Evolutionary conservation across 441 rosid genomes (phyloP), one percentile per base, ranked within the genome.

Genomic region (Brassica hybrid): DNA sequence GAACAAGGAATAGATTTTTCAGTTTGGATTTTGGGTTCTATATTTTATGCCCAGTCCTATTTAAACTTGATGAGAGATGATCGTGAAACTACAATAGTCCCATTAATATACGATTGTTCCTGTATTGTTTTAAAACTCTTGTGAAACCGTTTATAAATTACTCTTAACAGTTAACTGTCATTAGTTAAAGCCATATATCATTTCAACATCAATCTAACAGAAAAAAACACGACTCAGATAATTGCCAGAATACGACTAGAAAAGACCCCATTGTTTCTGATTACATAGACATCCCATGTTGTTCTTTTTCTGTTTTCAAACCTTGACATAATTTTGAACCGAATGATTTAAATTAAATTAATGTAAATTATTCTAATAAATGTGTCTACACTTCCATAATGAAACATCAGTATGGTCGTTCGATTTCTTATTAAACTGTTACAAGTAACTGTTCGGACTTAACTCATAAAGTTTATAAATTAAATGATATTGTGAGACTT

Each of bases 201-300:
- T 71, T 25, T 65, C 65, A 62, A 78, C 70, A 73, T 48, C 27
- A 73, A 66, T 62, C 57, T 66, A 72, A 65, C 68, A n/a, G 9
- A 30, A 6, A 65, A 58, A 34, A 57, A 41, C 9, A 70, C 41
- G 54, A 57, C 54, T 41, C 38, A 18, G 41, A 43, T 59, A 68
- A 14, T 30, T 59, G 64, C 50, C 57, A 56, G 43, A 34, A 61
- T 78, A 65, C 69, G 30, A 73, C 71, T 52, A 62, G 52, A 54
- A 48, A 79, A 62, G 66, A 67, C 65, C 81, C 65, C 34, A 62
- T 36, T 73, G 78, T 68, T 79, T 68, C 81, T 67, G 12, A 79
- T 79, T 68, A 38, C 66, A 41, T 54, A 38, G 81, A 73, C 81
- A 79, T 50, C 66, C 41, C 78, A 79, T 54, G 81, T 73, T 78